Conservation (phyloP, 2,329 filamentous ascomycete genomes). For the Pseudogymnoascus verrucosus region DNA sequence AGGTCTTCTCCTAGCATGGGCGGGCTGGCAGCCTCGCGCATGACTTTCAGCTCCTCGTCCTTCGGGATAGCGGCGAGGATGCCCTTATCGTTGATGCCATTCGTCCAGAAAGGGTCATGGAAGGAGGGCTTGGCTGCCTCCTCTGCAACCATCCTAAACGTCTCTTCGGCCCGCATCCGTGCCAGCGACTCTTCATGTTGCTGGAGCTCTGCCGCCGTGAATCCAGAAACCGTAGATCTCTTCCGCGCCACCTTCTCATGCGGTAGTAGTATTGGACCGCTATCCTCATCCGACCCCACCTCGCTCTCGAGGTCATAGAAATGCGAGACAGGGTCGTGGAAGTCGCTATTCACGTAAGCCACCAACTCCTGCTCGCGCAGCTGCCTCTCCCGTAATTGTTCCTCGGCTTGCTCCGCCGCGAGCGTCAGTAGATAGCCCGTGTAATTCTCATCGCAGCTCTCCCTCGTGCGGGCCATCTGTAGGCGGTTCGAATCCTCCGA, state of each 20-base stretch:
- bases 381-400: conserved; percentile 61
- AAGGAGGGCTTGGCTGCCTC: conserved; percentile 27
- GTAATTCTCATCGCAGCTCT: conserved; percentile 67
- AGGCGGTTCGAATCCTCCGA: conserved; percentile 27
- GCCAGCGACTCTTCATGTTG: conserved; percentile 27
- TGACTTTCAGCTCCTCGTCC: conserved; percentile 36
- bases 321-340: conserved; percentile 28
- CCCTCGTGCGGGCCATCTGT: conserved; percentile 46
- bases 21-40: conserved; percentile 56
- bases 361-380: conserved; percentile 69
- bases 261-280: conserved; percentile 16
- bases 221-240: not conserved
- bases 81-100: conserved; percentile 26
- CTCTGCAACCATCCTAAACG: conserved; percentile 26
- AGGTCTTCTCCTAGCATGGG: conserved; percentile 85
- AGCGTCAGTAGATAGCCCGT: conserved; percentile 71
- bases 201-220: conserved; percentile 24
- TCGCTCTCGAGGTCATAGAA: conserved; percentile 29
- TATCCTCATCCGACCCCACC: conserved; percentile 25
- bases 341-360: conserved; percentile 63
- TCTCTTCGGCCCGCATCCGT: conserved; percentile 26
- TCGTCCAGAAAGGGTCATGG: conserved; percentile 28
- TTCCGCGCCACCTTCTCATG: conserved; percentile 8
- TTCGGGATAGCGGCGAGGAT: conserved; percentile 14
- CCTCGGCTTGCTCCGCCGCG: conserved; percentile 71